Percentiles rank a stretch among this genome's conserved stretches.
Conservation (phyloP, 1,284 basidiomycete species). For the Sphaerobolus stellatus region DNA sequence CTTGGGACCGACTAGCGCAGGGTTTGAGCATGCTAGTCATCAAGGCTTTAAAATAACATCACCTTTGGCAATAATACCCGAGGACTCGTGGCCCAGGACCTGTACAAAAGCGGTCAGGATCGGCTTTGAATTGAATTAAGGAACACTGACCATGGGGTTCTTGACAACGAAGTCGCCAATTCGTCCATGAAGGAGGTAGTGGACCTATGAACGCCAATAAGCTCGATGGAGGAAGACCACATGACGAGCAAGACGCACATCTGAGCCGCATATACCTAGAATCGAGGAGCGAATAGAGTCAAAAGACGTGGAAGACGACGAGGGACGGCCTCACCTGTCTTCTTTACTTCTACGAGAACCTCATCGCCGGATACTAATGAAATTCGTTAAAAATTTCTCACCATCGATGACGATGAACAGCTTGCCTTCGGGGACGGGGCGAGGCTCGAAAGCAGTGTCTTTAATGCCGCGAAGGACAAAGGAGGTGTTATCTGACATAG, state of each 20-base stretch:
- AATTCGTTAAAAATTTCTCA: neutral
- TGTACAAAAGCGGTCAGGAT: slow-evolving; percentile 19
- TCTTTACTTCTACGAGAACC: slow-evolving; percentile 88
- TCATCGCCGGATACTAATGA: slow-evolving; percentile 66
- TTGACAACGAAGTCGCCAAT: slow-evolving; percentile 79
- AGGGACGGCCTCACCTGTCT: slow-evolving; percentile 62
- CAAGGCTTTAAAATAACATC: neutral
- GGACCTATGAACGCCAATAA: slow-evolving; percentile 47
- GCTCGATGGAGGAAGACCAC: neutral
- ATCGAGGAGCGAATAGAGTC: slow-evolving; percentile 7
- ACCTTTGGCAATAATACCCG: slow-evolving; percentile 48
- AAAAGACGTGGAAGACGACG: slow-evolving; percentile 4
- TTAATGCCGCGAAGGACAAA: slow-evolving; percentile 77
- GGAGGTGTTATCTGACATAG: slow-evolving; percentile 73
- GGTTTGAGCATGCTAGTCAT: neutral
- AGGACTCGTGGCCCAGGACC: slow-evolving; percentile 60
- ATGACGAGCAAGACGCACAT: slow-evolving; percentile 47
- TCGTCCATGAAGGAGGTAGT: slow-evolving; percentile 74
- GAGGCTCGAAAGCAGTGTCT: slow-evolving; percentile 72
- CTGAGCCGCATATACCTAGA: slow-evolving; percentile 85
- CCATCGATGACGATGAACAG: neutral
- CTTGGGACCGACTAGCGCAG: slow-evolving; percentile 57
- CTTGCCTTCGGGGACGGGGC: slow-evolving; percentile 75
- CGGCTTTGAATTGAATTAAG: neutral
- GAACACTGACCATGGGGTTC: slow-evolving; percentile 65